Percentiles rank a stretch among this genome's conserved stretches.
Evolutionary conservation across 805 yeast genomes (phyloP).

Genomic region (Candida boidinii): DNA sequence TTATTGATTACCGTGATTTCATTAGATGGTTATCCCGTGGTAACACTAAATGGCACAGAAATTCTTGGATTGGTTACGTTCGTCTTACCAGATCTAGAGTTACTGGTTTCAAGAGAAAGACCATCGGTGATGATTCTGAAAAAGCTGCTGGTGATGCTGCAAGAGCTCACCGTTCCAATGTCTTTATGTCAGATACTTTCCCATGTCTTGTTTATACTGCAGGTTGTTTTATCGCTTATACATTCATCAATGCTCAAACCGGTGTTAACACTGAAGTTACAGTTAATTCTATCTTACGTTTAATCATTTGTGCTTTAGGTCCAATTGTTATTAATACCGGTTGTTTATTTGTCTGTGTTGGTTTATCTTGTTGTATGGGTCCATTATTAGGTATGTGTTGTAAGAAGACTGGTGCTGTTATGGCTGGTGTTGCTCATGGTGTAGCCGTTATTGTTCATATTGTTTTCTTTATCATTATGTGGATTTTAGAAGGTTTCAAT

Average conservation of each 20-base stretch:
- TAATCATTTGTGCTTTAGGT: constrained; percentile 74
- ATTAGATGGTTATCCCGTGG: constrained; percentile 90
- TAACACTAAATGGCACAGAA: constrained; percentile 81
- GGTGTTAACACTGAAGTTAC: constrained; percentile 51
- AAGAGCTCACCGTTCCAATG: constrained; percentile 74
- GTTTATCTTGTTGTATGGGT: constrained; percentile 94
- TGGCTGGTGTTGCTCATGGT: constrained; percentile 95
- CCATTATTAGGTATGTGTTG: constrained; percentile 92
- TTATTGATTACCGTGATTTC: constrained; percentile 91
- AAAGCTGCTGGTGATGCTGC: constrained; percentile 77
- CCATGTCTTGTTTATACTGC: constrained; percentile 71
- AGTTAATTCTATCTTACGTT: constrained; percentile 66
- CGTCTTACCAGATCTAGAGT: constrained; percentile 78
- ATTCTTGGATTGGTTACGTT: constrained; percentile 81
- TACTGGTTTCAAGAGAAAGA: constrained; percentile 75
- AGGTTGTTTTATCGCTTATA: constrained; percentile 71
- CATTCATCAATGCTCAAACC: constrained; percentile 78
- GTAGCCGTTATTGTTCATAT: constrained; percentile 83
- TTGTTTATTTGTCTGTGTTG: constrained; percentile 66
- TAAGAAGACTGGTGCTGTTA: constrained; percentile 91
- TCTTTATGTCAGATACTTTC: constrained; percentile 60
- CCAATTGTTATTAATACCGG: constrained; percentile 92
- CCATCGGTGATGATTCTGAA: constrained; percentile 71
- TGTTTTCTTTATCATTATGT: constrained; percentile 86
- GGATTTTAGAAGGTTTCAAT: constrained; percentile 92